A percentile compares a stretch with the other conserved stretches of the same genome.
Evolutionary conservation across 2,329 filamentous ascomycete genomes (phyloP).

Genomic region (Colletotrichum orchidophilum): DNA sequence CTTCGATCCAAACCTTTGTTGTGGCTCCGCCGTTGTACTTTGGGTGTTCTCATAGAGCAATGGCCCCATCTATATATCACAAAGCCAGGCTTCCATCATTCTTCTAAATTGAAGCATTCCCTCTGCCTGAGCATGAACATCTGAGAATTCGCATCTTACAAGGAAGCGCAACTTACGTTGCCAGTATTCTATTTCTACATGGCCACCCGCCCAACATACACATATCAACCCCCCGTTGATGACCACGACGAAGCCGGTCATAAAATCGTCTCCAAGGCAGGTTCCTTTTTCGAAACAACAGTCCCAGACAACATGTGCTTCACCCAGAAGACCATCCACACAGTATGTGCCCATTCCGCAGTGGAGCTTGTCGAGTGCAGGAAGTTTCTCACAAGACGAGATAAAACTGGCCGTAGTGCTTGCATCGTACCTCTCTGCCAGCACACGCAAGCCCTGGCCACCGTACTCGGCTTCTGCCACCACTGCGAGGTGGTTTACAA

Average conservation of each 20-base stretch:
- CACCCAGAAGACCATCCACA: background rate
- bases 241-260: background rate
- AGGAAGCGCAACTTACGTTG: background rate
- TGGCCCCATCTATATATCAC: background rate
- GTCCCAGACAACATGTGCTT: background rate
- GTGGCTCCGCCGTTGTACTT: background rate
- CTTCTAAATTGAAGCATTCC: background rate
- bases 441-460: constrained; percentile 2
- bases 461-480: constrained; percentile 16
- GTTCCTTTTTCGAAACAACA: background rate
- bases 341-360: constrained; percentile 4
- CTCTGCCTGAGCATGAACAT: background rate
- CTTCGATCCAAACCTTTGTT: background rate
- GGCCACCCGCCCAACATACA: background rate
- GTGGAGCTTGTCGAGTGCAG: background rate
- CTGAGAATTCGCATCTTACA: background rate
- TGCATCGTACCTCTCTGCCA: constrained; percentile 13
- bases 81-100: background rate
- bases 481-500: constrained; percentile 6
- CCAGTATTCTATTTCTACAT: background rate
- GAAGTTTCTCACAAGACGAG: background rate
- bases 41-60: background rate
- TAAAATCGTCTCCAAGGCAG: background rate
- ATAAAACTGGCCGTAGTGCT: background rate
- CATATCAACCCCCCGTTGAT: background rate